Conservation (phyloP, 225 moss, liverwort and hornwort genomes). For the Sphagnum contortum region DNA sequence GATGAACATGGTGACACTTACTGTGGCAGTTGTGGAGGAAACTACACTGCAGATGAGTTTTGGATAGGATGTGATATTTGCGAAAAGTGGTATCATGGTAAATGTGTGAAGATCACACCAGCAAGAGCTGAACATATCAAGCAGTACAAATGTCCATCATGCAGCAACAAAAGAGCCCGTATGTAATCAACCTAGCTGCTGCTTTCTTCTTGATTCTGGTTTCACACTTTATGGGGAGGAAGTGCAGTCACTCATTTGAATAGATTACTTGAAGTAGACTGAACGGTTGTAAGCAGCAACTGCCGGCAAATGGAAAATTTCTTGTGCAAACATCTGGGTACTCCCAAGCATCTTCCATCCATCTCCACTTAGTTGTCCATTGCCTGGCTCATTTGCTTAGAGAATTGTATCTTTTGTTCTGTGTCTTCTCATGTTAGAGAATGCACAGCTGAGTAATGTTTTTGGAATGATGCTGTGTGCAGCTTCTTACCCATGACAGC, state of each 20-base stretch:
- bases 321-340: not conserved
- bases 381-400: not conserved
- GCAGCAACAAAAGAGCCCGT: constrained; percentile 14
- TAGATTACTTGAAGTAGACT: not conserved
- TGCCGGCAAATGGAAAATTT: no score
- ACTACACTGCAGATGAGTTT: constrained; percentile 14
- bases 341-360: not conserved
- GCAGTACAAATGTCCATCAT: constrained; percentile 17
- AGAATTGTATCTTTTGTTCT: not conserved
- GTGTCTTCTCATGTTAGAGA: not conserved
- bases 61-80: constrained; percentile 15
- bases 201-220: not conserved
- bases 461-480: constrained; percentile 9
- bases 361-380: not conserved
- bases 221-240: not conserved
- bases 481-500: constrained; percentile 15
- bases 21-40: constrained; percentile 16
- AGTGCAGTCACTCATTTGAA: not conserved
- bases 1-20: constrained; percentile 13
- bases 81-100: constrained; percentile 14
- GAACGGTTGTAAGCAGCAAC: no score
- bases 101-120: constrained; percentile 14
- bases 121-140: constrained; percentile 15
- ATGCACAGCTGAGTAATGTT: constrained; percentile 6
- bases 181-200: constrained; percentile 4